A percentile compares a stretch with the other conserved stretches of the same genome.
Conservation (phyloP, 2,329 filamentous ascomycete species). For the Phoma sp. region DNA sequence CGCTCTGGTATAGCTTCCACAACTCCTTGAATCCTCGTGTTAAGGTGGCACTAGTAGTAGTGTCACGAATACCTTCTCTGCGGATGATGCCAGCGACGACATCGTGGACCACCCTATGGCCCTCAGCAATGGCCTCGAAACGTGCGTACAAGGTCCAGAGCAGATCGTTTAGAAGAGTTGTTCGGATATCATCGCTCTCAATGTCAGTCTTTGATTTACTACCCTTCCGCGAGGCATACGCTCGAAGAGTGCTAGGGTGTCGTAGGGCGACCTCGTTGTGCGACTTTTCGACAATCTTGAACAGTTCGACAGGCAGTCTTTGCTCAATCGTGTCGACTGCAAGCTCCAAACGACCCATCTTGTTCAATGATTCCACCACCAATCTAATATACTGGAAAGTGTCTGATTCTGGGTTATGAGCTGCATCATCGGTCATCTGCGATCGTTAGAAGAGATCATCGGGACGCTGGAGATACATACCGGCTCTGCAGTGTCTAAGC, state of each 20-base stretch:
- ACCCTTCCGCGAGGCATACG: constrained; percentile 58
- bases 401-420: constrained; percentile 92
- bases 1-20: constrained; percentile 97
- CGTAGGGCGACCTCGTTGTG: constrained; percentile 92
- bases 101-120: constrained; percentile 91
- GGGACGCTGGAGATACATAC: constrained; percentile 23
- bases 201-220: constrained; percentile 65
- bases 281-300: constrained; percentile 91
- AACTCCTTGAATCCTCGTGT: constrained; percentile 92
- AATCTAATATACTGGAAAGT: constrained; percentile 93
- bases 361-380: constrained; percentile 87
- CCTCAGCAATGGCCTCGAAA: constrained; percentile 95
- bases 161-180: constrained; percentile 87
- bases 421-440: constrained; percentile 79
- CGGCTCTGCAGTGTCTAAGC: constrained; percentile 58
- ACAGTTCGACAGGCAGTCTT: constrained; percentile 89
- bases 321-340: constrained; percentile 92
- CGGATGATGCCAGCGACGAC: constrained; percentile 84
- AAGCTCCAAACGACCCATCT: constrained; percentile 81
- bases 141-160: constrained; percentile 93
- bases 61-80: constrained; percentile 70
- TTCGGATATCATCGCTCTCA: constrained; percentile 73
- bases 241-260: constrained; percentile 78
- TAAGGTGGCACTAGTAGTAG: constrained; percentile 63
- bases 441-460: constrained; percentile 26